Percentiles rank a stretch among this genome's conserved stretches.
These are phyloP conservation scores for Corylus avellana DNA, from an alignment of 306 rosid species.

Conservation along the genomic window DNA sequence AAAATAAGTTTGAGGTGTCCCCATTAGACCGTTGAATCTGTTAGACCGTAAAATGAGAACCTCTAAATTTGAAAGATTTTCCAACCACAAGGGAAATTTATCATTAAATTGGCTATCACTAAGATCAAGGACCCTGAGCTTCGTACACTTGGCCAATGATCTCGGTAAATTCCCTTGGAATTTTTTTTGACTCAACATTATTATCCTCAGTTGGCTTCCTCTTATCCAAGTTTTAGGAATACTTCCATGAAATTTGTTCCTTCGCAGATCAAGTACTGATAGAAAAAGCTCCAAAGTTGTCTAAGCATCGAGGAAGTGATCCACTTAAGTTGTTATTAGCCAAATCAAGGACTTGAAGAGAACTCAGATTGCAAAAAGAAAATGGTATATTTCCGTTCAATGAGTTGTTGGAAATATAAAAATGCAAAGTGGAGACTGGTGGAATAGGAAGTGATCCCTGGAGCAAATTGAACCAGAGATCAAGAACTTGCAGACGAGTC, in stretches of 20 bases:
- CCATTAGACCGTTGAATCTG: not conserved
- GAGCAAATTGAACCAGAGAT: not conserved
- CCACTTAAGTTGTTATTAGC: slow-evolving; percentile 21
- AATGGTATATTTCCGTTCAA: not conserved
- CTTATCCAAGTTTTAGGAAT: not conserved
- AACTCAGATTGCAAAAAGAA: slow-evolving; percentile 1
- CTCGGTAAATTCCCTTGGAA: not conserved
- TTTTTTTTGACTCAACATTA: not conserved
- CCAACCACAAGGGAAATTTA: not conserved
- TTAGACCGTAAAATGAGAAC: not conserved
- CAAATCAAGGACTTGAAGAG: not conserved
- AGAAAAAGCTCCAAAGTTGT: not conserved
- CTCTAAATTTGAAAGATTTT: not conserved
- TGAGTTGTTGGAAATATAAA: not conserved
- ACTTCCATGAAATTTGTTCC: not conserved
- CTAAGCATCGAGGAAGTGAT: slow-evolving; percentile 3
- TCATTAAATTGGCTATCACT: not conserved
- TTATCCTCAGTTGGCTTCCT: not conserved
- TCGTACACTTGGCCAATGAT: not conserved
- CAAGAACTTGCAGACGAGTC: not conserved
- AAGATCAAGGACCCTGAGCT: not conserved
- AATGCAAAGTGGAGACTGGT: not conserved
- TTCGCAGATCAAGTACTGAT: not conserved
- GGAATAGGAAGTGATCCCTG: not conserved
- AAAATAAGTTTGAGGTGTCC: not conserved